phyloP scores from a whole-genome alignment of 2,329 filamentous ascomycete species.

The Penicillium sp. region DNA sequence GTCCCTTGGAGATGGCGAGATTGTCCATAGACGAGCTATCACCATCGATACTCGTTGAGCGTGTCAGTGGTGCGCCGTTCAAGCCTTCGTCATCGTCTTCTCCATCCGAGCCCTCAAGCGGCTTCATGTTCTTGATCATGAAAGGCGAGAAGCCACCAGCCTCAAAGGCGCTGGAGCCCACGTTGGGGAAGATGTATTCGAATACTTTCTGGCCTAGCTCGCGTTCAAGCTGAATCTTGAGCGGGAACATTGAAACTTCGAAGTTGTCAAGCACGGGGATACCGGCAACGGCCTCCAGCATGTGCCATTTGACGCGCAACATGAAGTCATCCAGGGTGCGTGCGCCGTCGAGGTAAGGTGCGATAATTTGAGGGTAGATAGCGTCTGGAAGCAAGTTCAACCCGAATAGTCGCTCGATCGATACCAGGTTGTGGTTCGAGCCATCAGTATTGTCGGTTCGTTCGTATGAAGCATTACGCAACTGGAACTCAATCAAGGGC shows the following conservation, averaged over 20 bases:
- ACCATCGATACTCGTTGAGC: slow-evolving; percentile 38
- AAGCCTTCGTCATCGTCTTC: slow-evolving; percentile 41
- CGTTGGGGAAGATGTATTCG: slow-evolving; percentile 93
- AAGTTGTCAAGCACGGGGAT: slow-evolving; percentile 98
- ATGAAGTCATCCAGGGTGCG: slow-evolving; percentile 68
- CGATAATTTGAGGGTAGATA: slow-evolving; percentile 93
- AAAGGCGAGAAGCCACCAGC: slow-evolving; percentile 53
- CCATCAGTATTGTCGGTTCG: slow-evolving; percentile 96
- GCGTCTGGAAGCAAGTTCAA: slow-evolving; percentile 88
- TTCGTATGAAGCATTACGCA: slow-evolving; percentile 88
- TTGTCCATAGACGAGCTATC: slow-evolving; percentile 46
- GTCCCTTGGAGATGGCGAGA: slow-evolving; percentile 57
- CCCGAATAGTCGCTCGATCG: slow-evolving; percentile 83
- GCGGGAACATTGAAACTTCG: slow-evolving; percentile 86
- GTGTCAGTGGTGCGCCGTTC: slow-evolving; percentile 24
- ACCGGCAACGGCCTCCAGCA: slow-evolving; percentile 95
- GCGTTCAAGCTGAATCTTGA: slow-evolving; percentile 89
- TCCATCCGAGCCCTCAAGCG: slow-evolving; percentile 47
- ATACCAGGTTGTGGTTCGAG: slow-evolving; percentile 88
- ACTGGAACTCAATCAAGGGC: slow-evolving; percentile 86
- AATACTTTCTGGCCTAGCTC: slow-evolving; percentile 92
- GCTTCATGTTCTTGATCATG: slow-evolving; percentile 54
- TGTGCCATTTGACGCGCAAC: slow-evolving; percentile 94
- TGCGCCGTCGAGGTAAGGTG: slow-evolving; percentile 75
- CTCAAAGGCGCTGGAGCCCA: slow-evolving; percentile 58